Evolutionary conservation across 768 basidiomycete genomes (phyloP), one percentile per base, ranked within the genome.

Genomic region (Russula vinacea): DNA sequence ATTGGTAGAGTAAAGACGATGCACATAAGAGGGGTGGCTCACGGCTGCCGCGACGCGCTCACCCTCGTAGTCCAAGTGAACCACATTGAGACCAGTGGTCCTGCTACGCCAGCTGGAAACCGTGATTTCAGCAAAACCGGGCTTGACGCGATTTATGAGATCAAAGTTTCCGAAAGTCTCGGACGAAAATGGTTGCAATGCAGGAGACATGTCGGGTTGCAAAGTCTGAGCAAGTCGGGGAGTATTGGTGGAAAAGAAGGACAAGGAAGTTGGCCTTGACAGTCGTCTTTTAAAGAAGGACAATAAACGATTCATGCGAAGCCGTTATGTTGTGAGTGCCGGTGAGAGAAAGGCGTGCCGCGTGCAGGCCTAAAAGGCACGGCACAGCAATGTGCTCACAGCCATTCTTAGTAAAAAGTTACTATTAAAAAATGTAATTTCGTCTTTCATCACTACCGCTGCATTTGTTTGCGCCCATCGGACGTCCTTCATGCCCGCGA

Each of bases 61-160:
- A 88, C 92, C 92, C 72, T 94, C 87, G 73, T 94, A 93, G 74
- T 94, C 90, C 19, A 96, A 81, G 76, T 97, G 91, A 39, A 97
- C 90, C 17, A 98, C 83, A 29, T 84, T 90, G 63, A 98, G 76
- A n/a, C 95, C 95, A 35, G 92, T 93, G 56, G 83, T 81, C 66
- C 89, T 81, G 69, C 92, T 95, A 71, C 83, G 82, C 92, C 93
- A 97, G 76, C 94, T 96, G 10, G 90, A 90, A 50, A 96, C 80
- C 19, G 79, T 79, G 47, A 95, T 84, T 64, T 94, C 91, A 11
- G 88, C 87, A 68, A 85, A 93, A 68, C 88, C 86, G 51, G 94
- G 78, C 70, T 88, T 85, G 71, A 93, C 77, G 22, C 83, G 81
- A 71, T 86, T 87, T 62, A 94, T 76, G 44, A 94, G 82, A 76